Evolutionary conservation across 306 rosid species (phyloP).

Genomic region (Cicer pinnatifidum): DNA sequence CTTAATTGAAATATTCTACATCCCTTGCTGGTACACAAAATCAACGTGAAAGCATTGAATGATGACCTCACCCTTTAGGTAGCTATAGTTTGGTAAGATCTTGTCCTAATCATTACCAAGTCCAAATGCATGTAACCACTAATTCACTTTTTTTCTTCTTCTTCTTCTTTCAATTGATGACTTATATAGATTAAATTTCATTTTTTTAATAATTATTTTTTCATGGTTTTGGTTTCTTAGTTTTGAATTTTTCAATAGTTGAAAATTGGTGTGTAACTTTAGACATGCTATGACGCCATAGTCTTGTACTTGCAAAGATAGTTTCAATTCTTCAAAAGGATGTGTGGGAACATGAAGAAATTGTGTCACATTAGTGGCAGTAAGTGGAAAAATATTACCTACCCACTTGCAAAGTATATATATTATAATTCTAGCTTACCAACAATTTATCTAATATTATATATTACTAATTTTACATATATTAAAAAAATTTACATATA

Average conservation of each 20-base stretch:
- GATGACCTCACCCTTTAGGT: constrained; percentile 34
- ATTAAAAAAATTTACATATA: too few relatives aligned
- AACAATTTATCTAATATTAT: constrained; percentile 39
- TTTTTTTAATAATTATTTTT: background rate
- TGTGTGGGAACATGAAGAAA: constrained; percentile 50
- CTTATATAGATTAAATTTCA: background rate
- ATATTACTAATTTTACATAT: too few relatives aligned
- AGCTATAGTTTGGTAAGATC: constrained; percentile 53
- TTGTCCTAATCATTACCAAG: constrained; percentile 52
- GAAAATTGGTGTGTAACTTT: constrained; percentile 35
- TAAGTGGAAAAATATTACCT: constrained; percentile 51
- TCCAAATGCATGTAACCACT: constrained; percentile 40
- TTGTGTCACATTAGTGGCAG: constrained; percentile 54
- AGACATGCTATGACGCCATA: background rate
- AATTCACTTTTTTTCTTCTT: background rate
- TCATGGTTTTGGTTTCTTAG: background rate
- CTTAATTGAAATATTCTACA: constrained; percentile 6
- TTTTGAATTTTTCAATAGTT: constrained; percentile 25
- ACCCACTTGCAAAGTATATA: constrained; percentile 46
- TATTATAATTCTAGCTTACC: constrained; percentile 50
- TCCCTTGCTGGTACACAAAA: constrained; percentile 26
- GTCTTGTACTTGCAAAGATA: constrained; percentile 44
- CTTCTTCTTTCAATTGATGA: constrained; percentile 7
- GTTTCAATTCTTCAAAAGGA: constrained; percentile 41
- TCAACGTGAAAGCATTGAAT: constrained; percentile 43